Conservation (phyloP, 2,329 filamentous ascomycete genomes). For the Microdochium bolleyi region DNA sequence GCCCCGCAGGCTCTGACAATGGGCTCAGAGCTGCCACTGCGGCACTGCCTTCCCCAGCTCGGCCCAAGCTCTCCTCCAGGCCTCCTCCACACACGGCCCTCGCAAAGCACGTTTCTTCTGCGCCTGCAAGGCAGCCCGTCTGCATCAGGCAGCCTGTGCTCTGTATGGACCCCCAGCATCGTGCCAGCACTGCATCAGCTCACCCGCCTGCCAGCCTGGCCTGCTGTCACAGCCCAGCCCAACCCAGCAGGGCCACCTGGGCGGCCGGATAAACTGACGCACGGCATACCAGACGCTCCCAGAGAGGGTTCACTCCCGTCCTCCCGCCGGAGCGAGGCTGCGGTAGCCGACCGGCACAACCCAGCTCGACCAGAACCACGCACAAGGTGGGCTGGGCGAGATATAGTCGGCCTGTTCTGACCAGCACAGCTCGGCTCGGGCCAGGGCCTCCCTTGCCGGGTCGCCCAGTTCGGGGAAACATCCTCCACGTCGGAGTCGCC, state of each 20-base stretch:
- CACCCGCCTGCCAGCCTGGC: not conserved
- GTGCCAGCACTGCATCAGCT: not conserved
- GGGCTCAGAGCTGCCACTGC: not conserved
- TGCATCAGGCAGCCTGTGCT: not conserved
- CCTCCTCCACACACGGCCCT: no score
- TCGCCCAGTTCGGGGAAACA: not conserved
- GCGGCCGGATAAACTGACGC: not conserved
- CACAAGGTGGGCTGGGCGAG: no score
- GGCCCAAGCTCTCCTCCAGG: no score
- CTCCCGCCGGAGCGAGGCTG: conserved; percentile 1
- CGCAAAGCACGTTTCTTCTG: not conserved
- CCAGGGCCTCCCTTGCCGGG: not conserved
- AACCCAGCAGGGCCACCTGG: not conserved
- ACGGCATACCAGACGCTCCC: no score
- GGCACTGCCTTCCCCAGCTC: no score
- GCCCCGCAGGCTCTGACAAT: not conserved
- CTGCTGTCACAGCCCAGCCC: not conserved
- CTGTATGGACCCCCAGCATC: no score
- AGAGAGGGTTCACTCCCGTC: no score
- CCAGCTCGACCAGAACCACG: no score
- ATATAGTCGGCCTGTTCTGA: no score
- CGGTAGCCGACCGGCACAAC: not conserved
- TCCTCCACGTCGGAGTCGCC: not conserved
- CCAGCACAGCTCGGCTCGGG: not conserved
- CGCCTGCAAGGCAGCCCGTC: not conserved